Base-by-base conservation (phyloP, 2,329 filamentous ascomycete genomes). In the Xylariaceae sp. region DNA sequence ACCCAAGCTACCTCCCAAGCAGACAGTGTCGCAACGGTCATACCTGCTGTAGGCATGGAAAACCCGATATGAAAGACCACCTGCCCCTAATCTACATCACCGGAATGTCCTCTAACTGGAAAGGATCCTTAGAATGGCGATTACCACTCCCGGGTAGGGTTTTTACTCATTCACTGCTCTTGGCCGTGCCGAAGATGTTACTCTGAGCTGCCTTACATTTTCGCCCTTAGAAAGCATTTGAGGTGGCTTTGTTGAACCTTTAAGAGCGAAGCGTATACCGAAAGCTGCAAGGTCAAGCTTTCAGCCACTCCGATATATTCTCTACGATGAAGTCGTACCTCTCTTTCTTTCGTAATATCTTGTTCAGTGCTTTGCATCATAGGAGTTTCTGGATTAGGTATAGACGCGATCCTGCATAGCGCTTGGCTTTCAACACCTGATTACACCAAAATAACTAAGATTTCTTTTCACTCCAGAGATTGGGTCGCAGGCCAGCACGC, bases 61-160 rank as follows among this genome's bases (percentile, higher is more conserved):
- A 65, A 65, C 39, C 64, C 64, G 33, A 67, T 67, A 63, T 67
- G 52, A 66, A 26, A 10, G 24, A 21, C 15, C 10, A 18, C 39
- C 11, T n/a, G n/a, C n/a, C n/a, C n/a, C n/a, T n/a, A n/a, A n/a
- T n/a, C n/a, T n/a, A n/a, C n/a, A n/a, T n/a, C n/a, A n/a, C n/a
- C n/a, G n/a, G n/a, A n/a, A n/a, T n/a, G n/a, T n/a, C n/a, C n/a
- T n/a, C n/a, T n/a, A n/a, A n/a, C n/a, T n/a, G n/a, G n/a, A n/a
- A 32, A 20, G 15, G 21, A 29, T 13, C 13, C 10, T 15, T 11
- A 29, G 11, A 15, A 15, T n/a, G 30, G 3, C 30, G 10, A 16
- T 30, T 9, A 18, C 24, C 16, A 18, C 8, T 16, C 13, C 36
- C 13, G n/a, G 11, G n/a, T n/a, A n/a, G 15, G 7, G 23, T 29